A percentile compares a stretch with the other conserved stretches of the same genome.
Evolutionary conservation across 768 basidiomycete genomes (phyloP).

Genomic region (Tricholoma terreum): DNA sequence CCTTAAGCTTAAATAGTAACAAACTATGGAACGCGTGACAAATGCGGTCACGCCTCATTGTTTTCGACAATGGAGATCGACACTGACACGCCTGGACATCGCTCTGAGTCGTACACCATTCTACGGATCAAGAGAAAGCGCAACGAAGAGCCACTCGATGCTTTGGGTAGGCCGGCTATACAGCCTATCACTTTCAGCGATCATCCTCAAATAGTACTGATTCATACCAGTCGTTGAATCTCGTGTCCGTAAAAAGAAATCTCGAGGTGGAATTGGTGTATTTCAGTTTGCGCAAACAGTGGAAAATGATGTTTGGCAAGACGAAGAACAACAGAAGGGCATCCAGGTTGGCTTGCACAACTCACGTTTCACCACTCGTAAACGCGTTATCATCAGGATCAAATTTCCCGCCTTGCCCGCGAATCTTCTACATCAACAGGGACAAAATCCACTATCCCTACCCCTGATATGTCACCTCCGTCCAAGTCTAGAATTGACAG

Average conservation of each 20-base stretch:
- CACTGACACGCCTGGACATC: constrained; percentile 22
- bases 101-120: constrained; percentile 66
- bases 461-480: constrained; percentile 14
- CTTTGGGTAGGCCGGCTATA: constrained; percentile 51
- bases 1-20: neutral
- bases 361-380: neutral
- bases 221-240: constrained; percentile 47
- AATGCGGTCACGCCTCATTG: no score
- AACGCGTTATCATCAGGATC: constrained; percentile 37
- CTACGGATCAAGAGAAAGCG: constrained; percentile 81
- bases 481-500: constrained; percentile 14
- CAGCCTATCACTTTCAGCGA: constrained; percentile 7
- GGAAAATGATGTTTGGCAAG: constrained; percentile 65
- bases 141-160: constrained; percentile 79
- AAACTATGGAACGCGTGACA: neutral
- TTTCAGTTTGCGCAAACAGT: constrained; percentile 84
- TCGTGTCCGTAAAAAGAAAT: constrained; percentile 57
- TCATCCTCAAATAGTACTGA: constrained; percentile 10
- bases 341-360: constrained; percentile 50
- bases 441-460: constrained; percentile 9
- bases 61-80: constrained; percentile 31
- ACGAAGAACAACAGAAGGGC: constrained; percentile 50
- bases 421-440: constrained; percentile 27
- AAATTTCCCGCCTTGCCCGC: constrained; percentile 52
- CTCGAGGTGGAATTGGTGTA: constrained; percentile 52